Base-by-base conservation (phyloP, 805 yeast species). In the Ogataea angusta region DNA sequence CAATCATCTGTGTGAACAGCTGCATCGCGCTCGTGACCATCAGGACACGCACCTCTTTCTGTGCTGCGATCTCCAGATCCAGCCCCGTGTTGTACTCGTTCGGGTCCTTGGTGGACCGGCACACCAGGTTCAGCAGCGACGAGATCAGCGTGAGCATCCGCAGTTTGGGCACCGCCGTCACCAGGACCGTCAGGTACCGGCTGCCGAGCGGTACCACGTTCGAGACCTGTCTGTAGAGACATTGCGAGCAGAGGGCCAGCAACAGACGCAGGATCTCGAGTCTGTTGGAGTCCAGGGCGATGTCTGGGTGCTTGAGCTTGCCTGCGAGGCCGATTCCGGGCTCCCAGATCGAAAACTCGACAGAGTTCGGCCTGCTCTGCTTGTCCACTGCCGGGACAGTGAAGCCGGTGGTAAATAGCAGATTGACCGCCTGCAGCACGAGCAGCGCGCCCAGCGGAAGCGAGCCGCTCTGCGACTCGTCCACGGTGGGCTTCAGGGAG, bases 221-320 rank as follows among this genome's bases (percentile, higher is more conserved):
- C 6, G 69, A 51, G 1, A 76, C 69, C 2, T 63, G 41, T 4
- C 54, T 58, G 56, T 85, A 89, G 34, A 89, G 56, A 12, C 80
- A 70, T 34, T 72, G 73, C 2, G 95, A 82, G 16, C 76, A 67
- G 6, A 90, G 61, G 0, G 81, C 68, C 6, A 85, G 52, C 9
- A 91, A 40, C 6, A 88, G 64, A 34, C 82, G 67, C 27, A 91
- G 51, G 2, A 85, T 64, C 53, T 85, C 95, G 5, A 80, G 63
- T 51, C 95, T 73, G 55, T 85, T 79, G 18, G 78, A 57, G 49
- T 85, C 90, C 29, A 77, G 54, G 16, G 66, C 63, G 1, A 73
- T 63, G 13, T 56, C 63, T 32, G 67, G 76, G 25, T 39, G 52
- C 26, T 50, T 34, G 30, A 43, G 51, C 6, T 38, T 38, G 4